Percentiles rank a stretch among this genome's conserved stretches.
phyloP scores from a whole-genome alignment of 495 filamentous ascomycete species.

The Trichocladium uniseriatum region DNA sequence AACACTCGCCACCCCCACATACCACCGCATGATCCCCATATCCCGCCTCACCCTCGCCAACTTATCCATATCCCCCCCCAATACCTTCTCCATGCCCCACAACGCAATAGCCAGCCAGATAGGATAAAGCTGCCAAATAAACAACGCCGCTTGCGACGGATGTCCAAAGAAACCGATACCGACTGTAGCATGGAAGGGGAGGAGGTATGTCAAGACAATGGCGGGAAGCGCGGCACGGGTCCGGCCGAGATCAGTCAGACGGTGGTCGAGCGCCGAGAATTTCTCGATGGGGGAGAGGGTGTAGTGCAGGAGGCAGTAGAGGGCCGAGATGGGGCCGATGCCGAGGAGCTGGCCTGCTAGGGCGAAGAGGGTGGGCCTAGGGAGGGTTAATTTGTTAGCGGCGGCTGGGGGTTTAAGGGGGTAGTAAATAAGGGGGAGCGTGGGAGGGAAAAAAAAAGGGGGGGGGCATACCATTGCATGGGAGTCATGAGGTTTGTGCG shows the following conservation, averaged over 20 bases:
- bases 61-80: constrained; percentile 2
- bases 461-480: constrained; percentile 7
- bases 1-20: neutral
- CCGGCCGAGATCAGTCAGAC: constrained; percentile 4
- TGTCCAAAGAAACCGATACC: no score
- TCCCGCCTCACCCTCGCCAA: neutral
- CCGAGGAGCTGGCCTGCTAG: constrained; percentile 14
- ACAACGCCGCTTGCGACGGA: neutral
- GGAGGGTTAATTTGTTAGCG: no score
- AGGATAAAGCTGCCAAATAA: constrained; percentile 10
- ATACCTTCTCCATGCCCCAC: neutral
- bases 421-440: neutral
- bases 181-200: constrained; percentile 44
- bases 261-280: constrained; percentile 4
- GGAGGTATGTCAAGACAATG: constrained; percentile 1
- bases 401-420: neutral
- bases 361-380: constrained; percentile 13
- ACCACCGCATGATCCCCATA: neutral
- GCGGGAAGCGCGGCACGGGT: constrained; percentile 5
- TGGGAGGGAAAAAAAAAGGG: no score
- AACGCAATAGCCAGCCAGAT: neutral
- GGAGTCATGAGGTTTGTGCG: constrained; percentile 1
- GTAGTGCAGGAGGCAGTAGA: constrained; percentile 17
- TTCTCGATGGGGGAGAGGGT: constrained; percentile 8
- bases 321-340: constrained; percentile 12